Evolutionary conservation across 2,329 filamentous ascomycete species (phyloP).

Genomic region (Penicillium sp.): DNA sequence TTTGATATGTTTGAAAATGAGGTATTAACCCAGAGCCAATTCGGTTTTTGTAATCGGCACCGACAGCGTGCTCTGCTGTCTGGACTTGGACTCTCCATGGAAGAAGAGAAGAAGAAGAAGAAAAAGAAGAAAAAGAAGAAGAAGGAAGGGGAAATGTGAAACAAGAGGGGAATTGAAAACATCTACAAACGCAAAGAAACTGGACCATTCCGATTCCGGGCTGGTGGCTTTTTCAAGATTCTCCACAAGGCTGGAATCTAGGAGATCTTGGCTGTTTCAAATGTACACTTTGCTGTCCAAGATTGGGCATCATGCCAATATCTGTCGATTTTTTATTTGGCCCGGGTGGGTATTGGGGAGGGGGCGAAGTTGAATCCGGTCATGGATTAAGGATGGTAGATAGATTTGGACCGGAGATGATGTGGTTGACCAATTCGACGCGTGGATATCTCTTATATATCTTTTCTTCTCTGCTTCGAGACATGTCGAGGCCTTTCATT

Average conservation of each 20-base stretch:
- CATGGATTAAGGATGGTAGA: not conserved
- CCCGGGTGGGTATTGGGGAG: not conserved
- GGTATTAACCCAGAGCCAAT: slow-evolving; percentile 7
- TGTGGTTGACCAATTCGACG: not conserved
- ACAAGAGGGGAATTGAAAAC: slow-evolving; percentile 4
- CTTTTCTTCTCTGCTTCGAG: too few relatives aligned
- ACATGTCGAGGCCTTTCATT: slow-evolving; percentile 37
- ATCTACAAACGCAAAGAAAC: slow-evolving; percentile 24
- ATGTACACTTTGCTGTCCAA: slow-evolving; percentile 20
- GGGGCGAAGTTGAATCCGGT: not conserved
- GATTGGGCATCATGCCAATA: not conserved
- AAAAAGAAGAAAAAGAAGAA: slow-evolving; percentile 1
- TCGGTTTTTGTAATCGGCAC: slow-evolving; percentile 4
- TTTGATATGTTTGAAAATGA: slow-evolving; percentile 19
- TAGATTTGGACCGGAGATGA: not conserved
- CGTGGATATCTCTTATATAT: not conserved
- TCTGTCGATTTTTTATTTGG: slow-evolving; percentile 4
- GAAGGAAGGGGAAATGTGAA: slow-evolving; percentile 7
- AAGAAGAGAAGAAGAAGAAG: slow-evolving; percentile 9
- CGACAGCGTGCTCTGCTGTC: slow-evolving; percentile 3
- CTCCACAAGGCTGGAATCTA: slow-evolving; percentile 9
- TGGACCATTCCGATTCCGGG: not conserved
- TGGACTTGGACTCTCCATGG: slow-evolving; percentile 15
- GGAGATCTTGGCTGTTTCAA: slow-evolving; percentile 10
- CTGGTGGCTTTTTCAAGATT: too few relatives aligned